A percentile compares a stretch with the other conserved stretches of the same genome.
Evolutionary conservation across 1,139 yeast genomes (phyloP).

Genomic region (Diutina rugosa): DNA sequence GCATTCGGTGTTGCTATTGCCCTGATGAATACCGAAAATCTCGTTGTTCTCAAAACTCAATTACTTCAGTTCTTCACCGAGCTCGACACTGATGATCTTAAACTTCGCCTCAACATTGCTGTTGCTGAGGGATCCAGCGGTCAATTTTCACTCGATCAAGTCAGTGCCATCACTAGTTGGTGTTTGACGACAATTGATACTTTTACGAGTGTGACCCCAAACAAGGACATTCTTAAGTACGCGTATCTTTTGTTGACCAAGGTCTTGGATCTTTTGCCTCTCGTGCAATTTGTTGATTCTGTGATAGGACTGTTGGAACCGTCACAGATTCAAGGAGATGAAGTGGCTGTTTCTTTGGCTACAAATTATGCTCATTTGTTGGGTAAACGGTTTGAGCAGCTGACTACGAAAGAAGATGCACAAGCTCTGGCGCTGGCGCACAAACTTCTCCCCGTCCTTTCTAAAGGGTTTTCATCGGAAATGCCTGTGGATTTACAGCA

Average conservation of each 20-base stretch:
- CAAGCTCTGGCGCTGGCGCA: conserved; percentile 28
- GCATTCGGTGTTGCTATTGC: conserved; percentile 52
- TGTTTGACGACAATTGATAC: conserved; percentile 23
- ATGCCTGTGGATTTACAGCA: conserved; percentile 42
- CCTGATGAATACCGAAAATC: conserved; percentile 35
- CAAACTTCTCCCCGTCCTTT: conserved; percentile 32
- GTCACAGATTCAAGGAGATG: conserved; percentile 12
- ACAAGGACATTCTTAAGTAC: conserved; percentile 11
- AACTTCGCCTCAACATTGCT: conserved; percentile 44
- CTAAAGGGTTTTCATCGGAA: conserved; percentile 27
- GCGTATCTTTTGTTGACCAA: conserved; percentile 41
- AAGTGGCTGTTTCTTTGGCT: conserved; percentile 25
- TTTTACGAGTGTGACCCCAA: conserved; percentile 9
- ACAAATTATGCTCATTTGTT: conserved; percentile 48
- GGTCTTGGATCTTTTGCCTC: conserved; percentile 60
- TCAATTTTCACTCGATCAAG: conserved; percentile 21
- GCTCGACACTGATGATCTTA: conserved; percentile 22
- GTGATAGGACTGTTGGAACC: conserved; percentile 42
- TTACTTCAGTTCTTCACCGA: conserved; percentile 41
- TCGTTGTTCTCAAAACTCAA: conserved; percentile 34
- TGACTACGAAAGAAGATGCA: conserved; percentile 34
- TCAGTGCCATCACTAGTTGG: conserved; percentile 30
- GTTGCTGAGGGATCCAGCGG: conserved; percentile 31
- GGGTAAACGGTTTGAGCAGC: conserved; percentile 57
- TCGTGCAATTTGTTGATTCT: conserved; percentile 56